Base-by-base conservation (phyloP, 2,329 filamentous ascomycete genomes). In the Thelonectria olida region DNA sequence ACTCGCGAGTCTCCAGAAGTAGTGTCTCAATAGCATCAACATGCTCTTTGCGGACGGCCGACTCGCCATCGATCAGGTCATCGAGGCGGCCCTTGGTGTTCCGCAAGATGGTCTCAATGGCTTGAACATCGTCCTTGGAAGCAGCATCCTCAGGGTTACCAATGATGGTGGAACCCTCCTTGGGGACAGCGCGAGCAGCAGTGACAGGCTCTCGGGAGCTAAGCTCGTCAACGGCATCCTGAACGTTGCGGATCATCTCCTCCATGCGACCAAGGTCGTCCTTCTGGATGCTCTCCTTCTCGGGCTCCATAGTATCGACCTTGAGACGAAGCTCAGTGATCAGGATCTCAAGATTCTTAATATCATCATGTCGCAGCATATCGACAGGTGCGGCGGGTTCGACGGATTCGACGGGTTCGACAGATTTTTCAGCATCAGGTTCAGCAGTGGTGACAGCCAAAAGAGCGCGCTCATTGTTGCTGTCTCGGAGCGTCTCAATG, bases 81-180 rank as follows among this genome's bases (percentile, higher is more conserved):
- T 97, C 95, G 9, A 98, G 81, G 47, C 92, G 92, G 5, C 90
- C 88, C 75, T 97, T 97, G 28, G 93, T 94, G 74, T 97, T 97
- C 41, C 91, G 88, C 12, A 98, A 84, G 49, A 98, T 88, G 0
- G 91, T 96, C 76, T 97, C 95, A 60, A 98, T 94, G 10, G 93
- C 93, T 63, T 95, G 88, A 0, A 94, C 92, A 69, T 98, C 94
- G 67, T 97, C 93, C 73, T 92, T 80, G 74, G 67, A 82, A 69
- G 68, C 83, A 71, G 61, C 79, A 58, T 83, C 79, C 5, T 70
- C 68, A 13, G 58, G 66, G 10, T 63, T 61, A 8, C 61, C 57
- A 4, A 48, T 58, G 8, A 38, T 34, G 42, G n/a, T n/a, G n/a
- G n/a, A n/a, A n/a, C 39, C 63, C 27, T 73, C 74, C 65, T 42